A percentile compares a stretch with the other conserved stretches of the same genome.
These are phyloP conservation scores for Acanthamoeba triangularis DNA, from an alignment of 208 protist species.

Conservation along the genomic window DNA sequence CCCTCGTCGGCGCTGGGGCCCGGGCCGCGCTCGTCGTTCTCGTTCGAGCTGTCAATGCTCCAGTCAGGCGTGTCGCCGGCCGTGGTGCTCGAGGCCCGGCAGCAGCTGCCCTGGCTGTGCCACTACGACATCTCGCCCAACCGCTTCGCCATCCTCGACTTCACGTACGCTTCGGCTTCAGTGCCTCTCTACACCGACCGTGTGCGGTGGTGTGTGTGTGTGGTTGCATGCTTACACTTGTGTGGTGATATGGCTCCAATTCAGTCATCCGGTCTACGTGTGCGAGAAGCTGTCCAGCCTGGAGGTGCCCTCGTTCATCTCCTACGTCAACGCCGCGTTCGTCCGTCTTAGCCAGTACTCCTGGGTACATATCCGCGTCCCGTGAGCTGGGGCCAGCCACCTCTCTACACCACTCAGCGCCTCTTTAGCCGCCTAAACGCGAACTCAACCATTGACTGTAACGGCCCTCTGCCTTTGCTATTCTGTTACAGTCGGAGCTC, in stretches of 20 bases:
- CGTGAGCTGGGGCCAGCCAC: no score
- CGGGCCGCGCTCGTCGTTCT: not conserved
- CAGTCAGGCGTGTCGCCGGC: slow-evolving; percentile 1
- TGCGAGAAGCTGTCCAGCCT: no score
- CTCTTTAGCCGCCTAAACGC: not conserved
- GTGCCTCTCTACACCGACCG: no score
- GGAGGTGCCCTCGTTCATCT: not conserved
- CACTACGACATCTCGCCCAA: not conserved
- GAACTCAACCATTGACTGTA: no score
- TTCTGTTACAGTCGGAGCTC: not conserved
- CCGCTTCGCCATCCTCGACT: not conserved
- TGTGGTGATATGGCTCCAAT: no score
- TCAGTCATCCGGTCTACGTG: no score
- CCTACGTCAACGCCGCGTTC: not conserved
- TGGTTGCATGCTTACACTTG: not conserved
- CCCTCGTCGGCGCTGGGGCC: not conserved
- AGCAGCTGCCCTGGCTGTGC: slow-evolving; percentile 7
- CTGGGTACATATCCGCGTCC: not conserved
- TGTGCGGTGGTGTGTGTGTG: no score
- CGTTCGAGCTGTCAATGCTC: not conserved
- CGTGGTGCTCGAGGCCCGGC: slow-evolving; percentile 2
- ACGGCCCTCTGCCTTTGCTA: not conserved
- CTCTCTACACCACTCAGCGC: not conserved
- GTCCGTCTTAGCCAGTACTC: not conserved
- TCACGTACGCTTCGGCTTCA: no score